Base-by-base conservation (phyloP, 2,329 filamentous ascomycete species). In the Penicillium crustosum region DNA sequence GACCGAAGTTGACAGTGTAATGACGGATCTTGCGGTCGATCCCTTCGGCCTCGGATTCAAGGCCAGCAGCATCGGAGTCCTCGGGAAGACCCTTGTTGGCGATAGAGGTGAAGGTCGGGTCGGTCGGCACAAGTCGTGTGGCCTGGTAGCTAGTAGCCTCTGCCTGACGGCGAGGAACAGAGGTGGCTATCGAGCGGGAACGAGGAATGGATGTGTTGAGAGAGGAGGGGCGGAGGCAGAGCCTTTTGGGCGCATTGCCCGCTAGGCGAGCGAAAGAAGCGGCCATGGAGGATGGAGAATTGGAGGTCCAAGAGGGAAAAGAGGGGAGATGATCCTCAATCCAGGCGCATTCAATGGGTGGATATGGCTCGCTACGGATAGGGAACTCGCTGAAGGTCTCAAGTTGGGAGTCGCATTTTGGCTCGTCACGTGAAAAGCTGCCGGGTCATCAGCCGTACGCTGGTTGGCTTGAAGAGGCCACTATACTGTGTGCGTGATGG, bases 1-100 rank as follows among this genome's bases (percentile, higher is more conserved):
- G 94, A 56, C 94, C 94, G 72, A 99, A 99, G 83, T 99, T 99
- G 82, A 99, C 93, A 7, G 94, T 99, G 81, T 99, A 99, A 81
- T 99, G 94, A 67, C 94, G 88, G 75, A 99, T 89, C 84, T 97
- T 97, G 77, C 93, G 89, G 78, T 81, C 78, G 52, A 67, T 65
- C 47, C 71, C 71, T 61, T 69, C 64, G 36, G 65, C 72, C 56
- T 77, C 71, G 54, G 77, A 79, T 67, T 83, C 81, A 52, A 81
- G 77, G 42, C 68, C 77, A 63, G 78, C 78, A 59, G 71, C 67
- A 57, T 81, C 78, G 52, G 68, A 54, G 53, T 63, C 58, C 36
- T 77, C 69, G 35, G 77, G 68, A 64, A 77, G 70, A 49, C 77
- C 73, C 59, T 74, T 76, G 69, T 75, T 75, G 56, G 69, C 68